Conservation (phyloP, 257 asterid genomes). For the Nicotiana attenuata region DNA sequence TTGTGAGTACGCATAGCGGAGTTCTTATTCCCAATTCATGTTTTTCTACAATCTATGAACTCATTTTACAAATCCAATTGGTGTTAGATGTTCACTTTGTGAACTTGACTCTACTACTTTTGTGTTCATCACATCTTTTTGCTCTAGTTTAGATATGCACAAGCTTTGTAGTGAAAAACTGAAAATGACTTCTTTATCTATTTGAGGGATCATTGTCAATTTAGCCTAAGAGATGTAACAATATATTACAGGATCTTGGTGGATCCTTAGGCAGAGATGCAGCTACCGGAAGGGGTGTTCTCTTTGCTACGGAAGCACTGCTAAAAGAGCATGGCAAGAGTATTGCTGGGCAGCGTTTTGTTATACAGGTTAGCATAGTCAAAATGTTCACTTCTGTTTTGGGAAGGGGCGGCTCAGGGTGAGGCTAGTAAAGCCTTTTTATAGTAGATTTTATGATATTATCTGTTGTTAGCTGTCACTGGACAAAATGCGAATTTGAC, state of each 20-base stretch:
- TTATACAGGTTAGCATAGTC: slow-evolving; percentile 37
- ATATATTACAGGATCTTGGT: slow-evolving; percentile 48
- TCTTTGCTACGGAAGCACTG: slow-evolving; percentile 53
- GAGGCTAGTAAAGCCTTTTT: too few species aligned
- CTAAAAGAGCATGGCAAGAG: slow-evolving; percentile 53
- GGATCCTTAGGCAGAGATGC: slow-evolving; percentile 77
- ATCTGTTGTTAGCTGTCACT: background rate
- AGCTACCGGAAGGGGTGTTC: slow-evolving; percentile 66
- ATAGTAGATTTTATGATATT: too few species aligned
- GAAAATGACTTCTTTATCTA: background rate
- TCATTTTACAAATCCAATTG: background rate
- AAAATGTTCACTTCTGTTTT: too few species aligned
- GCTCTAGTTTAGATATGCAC: background rate
- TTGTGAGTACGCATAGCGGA: slow-evolving; percentile 25
- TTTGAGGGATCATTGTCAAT: background rate
- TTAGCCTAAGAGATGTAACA: background rate
- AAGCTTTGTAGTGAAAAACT: background rate
- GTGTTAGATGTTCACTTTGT: background rate
- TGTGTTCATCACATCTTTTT: background rate
- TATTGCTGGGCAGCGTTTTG: slow-evolving; percentile 49
- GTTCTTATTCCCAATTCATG: background rate
- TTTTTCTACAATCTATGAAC: background rate
- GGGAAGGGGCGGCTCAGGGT: too few species aligned
- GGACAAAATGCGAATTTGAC: background rate
- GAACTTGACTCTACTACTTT: background rate